Percentiles rank a stretch among this genome's conserved stretches.
These are phyloP conservation scores for Penicillium lagena DNA, from an alignment of 495 filamentous ascomycete species.

Conservation along the genomic window DNA sequence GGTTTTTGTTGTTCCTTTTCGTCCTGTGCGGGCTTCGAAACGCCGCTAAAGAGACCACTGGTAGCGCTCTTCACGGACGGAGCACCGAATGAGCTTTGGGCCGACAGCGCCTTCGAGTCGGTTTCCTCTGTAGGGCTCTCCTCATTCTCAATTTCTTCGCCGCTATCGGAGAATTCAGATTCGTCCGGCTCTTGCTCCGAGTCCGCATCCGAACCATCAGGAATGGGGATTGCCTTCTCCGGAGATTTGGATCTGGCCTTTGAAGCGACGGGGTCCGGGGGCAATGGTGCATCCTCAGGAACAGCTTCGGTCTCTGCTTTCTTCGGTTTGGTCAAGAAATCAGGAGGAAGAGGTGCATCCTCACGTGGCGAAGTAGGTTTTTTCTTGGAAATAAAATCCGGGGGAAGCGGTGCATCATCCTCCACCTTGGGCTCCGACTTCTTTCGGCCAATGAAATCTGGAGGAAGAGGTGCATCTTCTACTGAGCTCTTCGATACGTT, in stretches of 20 bases:
- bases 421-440: slow-evolving; percentile 4
- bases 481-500: slow-evolving; percentile 42
- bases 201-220: slow-evolving; percentile 23
- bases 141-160: slow-evolving; percentile 53
- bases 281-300: slow-evolving; percentile 47
- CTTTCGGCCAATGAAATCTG: slow-evolving; percentile 12
- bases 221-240: slow-evolving; percentile 19
- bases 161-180: slow-evolving; percentile 33
- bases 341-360: slow-evolving; percentile 24
- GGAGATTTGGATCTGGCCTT: slow-evolving; percentile 20
- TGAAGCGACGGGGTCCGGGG: slow-evolving; percentile 16
- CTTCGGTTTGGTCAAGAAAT: slow-evolving; percentile 13
- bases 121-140: slow-evolving; percentile 11
- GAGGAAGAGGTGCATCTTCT: slow-evolving; percentile 35
- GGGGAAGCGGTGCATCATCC: slow-evolving; percentile 9
- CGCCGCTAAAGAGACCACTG: slow-evolving; percentile 36
- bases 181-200: slow-evolving; percentile 24
- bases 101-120: slow-evolving; percentile 52
- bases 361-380: slow-evolving; percentile 25
- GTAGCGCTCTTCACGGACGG: slow-evolving; percentile 26
- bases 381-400: slow-evolving; percentile 26
- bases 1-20: slow-evolving; percentile 14
- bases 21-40: slow-evolving; percentile 15
- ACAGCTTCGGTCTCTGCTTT: slow-evolving; percentile 23
- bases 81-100: slow-evolving; percentile 61